Base-by-base conservation (phyloP, 257 asterid genomes). In the Solanum pennellii region DNA sequence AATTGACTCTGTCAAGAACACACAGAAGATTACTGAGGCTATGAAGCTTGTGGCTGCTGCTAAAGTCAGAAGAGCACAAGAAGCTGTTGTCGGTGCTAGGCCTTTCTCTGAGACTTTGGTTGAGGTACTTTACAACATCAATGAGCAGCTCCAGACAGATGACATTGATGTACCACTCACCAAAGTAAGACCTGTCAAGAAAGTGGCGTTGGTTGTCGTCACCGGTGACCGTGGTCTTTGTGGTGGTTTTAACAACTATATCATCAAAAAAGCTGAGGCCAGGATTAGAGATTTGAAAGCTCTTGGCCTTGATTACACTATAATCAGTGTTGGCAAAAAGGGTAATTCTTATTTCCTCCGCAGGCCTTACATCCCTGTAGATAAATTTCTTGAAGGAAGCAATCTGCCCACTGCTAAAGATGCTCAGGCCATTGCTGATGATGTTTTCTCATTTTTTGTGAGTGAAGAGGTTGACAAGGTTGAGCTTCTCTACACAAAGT, bases 21-120 rank as follows among this genome's bases (percentile, higher is more conserved):
- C 99, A 0, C 97, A 95, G 92, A 96, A 96, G 42, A 95, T 96
- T 91, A 96, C 99, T 0, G 99, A 96, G 91, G 98, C 99, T 86
- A 94, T 96, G 99, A 96, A 96, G 92, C 96, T 96, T 12, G 98
- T 96, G 14, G 98, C 99, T 2, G 99, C 99, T 27, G 99, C 99
- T 9, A 96, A 95, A 89, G 99, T 95, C 82, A 90, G 98, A 77
- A 89, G 98, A 88, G 99, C 99, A 1, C 99, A 96, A 83, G 99
- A 96, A 87, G 99, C 98, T 10, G 99, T 95, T 69, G 98, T 96
- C 2, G 95, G 95, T 91, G 93, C 97, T 14, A 89, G 99, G 44
- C 98, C 99, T 18, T 96, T 96, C 89, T 95, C 98, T 0, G 99
- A 96, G 62, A 92, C 99, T 5, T 96, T 96, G 1, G 99, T 96